Evolutionary conservation across 2,329 filamentous ascomycete genomes (phyloP).

Genomic region (Ascocoryne sarcoides): DNA sequence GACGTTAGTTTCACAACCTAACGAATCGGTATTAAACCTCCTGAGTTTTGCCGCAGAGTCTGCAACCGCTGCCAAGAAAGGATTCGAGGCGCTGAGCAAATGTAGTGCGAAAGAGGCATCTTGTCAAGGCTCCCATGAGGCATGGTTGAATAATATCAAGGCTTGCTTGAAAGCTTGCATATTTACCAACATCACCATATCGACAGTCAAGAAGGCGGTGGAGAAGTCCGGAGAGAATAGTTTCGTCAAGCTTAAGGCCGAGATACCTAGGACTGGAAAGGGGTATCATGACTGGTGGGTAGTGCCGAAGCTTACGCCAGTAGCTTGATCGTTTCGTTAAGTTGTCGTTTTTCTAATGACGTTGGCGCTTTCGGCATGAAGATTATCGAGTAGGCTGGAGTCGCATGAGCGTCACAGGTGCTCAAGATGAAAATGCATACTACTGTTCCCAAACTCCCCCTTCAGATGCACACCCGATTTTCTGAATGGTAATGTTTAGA

Average conservation of each 20-base stretch:
- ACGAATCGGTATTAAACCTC: slow-evolving; percentile 27
- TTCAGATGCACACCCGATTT: too few species aligned
- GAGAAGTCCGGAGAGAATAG: slow-evolving; percentile 27
- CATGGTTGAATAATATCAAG: slow-evolving; percentile 53
- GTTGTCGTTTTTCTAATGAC: too few species aligned
- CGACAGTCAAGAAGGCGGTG: slow-evolving; percentile 48
- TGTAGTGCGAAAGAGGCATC: slow-evolving; percentile 45
- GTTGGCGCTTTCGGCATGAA: too few species aligned
- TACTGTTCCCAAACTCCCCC: too few species aligned
- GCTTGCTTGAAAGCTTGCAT: slow-evolving; percentile 62
- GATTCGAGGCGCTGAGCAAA: slow-evolving; percentile 47
- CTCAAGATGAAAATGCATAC: too few species aligned
- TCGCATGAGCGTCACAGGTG: too few species aligned
- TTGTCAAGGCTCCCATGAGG: slow-evolving; percentile 46
- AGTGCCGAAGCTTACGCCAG: slow-evolving; percentile 38
- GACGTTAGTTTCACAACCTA: slow-evolving; percentile 34
- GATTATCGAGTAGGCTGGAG: too few species aligned
- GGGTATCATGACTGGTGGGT: slow-evolving; percentile 59
- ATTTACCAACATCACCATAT: slow-evolving; percentile 56
- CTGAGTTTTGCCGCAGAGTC: slow-evolving; percentile 29
- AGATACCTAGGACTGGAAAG: slow-evolving; percentile 44
- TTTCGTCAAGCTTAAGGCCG: slow-evolving; percentile 34
- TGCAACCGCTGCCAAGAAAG: slow-evolving; percentile 36
- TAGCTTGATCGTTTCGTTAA: slow-evolving; percentile 5
- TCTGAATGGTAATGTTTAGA: too few species aligned